Conservation (phyloP, 2,329 filamentous ascomycete species). For the Coniella vitis region DNA sequence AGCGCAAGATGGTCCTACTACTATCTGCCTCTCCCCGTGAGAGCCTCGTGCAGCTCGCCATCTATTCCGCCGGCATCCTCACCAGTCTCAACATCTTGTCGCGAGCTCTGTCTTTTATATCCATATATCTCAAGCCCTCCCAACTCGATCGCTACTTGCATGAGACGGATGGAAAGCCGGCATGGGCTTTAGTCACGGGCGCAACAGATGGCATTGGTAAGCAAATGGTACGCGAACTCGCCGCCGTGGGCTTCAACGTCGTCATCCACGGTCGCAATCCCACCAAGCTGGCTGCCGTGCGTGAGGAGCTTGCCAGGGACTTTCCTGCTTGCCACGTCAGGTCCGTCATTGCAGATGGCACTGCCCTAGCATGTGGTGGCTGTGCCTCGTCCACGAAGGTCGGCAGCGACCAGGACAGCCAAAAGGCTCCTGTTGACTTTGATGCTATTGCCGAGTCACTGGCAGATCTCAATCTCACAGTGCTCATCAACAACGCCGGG, state of each 20-base stretch:
- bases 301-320: slow-evolving; percentile 29
- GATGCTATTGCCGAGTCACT: slow-evolving; percentile 21
- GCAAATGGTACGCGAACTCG: slow-evolving; percentile 44
- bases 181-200: slow-evolving; percentile 46
- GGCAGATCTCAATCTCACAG: slow-evolving; percentile 36
- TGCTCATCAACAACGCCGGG: slow-evolving; percentile 49
- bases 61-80: slow-evolving; percentile 1
- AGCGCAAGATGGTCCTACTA: neutral
- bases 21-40: neutral
- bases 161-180: slow-evolving; percentile 15
- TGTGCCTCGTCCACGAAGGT: too few species aligned
- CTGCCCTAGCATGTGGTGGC: slow-evolving; percentile 12
- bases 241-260: slow-evolving; percentile 45
- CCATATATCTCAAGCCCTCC: slow-evolving; percentile 13
- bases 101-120: slow-evolving; percentile 4
- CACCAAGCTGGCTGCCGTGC: slow-evolving; percentile 38
- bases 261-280: slow-evolving; percentile 50
- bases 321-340: slow-evolving; percentile 34
- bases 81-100: slow-evolving; percentile 16
- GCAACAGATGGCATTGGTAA: slow-evolving; percentile 49
- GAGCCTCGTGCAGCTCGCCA: neutral
- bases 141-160: slow-evolving; percentile 21
- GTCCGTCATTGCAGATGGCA: slow-evolving; percentile 38
- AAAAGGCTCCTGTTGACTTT: slow-evolving; percentile 19
- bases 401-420: neutral